Evolutionary conservation across 1,284 basidiomycete genomes (phyloP).

Genomic region (Cutaneotrichosporon dermatis): DNA sequence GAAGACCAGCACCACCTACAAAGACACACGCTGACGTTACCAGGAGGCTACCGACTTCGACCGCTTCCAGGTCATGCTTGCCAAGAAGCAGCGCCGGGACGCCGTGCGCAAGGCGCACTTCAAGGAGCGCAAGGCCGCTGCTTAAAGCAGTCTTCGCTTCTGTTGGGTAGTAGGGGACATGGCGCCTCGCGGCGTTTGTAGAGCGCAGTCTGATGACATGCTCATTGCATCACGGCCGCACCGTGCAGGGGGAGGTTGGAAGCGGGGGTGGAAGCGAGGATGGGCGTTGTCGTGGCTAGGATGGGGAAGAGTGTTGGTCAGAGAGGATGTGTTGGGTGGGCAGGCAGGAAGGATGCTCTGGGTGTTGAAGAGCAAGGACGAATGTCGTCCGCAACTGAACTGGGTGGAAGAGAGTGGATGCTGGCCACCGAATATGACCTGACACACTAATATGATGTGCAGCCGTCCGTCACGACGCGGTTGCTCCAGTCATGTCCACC

Average conservation of each 20-base stretch:
- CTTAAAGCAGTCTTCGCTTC: constrained; percentile 25
- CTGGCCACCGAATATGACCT: too few species aligned
- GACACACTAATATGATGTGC: too few species aligned
- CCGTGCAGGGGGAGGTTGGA: background rate
- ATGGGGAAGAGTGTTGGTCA: too few species aligned
- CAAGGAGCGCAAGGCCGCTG: constrained; percentile 52
- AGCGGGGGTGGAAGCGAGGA: background rate
- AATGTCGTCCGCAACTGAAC: too few species aligned
- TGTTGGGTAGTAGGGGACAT: background rate
- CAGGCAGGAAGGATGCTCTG: too few species aligned
- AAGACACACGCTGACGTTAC: background rate
- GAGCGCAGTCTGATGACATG: constrained; percentile 12
- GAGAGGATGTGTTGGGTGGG: too few species aligned
- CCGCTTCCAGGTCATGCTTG: constrained; percentile 61
- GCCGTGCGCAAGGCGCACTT: constrained; percentile 50
- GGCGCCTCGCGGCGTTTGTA: constrained; percentile 6
- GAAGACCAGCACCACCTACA: background rate
- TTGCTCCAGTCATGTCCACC: too few species aligned
- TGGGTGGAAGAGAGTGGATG: too few species aligned
- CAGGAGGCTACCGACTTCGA: constrained; percentile 78
- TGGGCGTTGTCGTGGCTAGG: background rate
- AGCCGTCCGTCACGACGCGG: too few species aligned
- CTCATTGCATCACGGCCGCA: constrained; percentile 7
- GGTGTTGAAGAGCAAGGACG: too few species aligned
- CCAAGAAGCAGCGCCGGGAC: constrained; percentile 55